Evolutionary conservation across 208 protist species (phyloP).

Genomic region (Trichomonas tenax): DNA sequence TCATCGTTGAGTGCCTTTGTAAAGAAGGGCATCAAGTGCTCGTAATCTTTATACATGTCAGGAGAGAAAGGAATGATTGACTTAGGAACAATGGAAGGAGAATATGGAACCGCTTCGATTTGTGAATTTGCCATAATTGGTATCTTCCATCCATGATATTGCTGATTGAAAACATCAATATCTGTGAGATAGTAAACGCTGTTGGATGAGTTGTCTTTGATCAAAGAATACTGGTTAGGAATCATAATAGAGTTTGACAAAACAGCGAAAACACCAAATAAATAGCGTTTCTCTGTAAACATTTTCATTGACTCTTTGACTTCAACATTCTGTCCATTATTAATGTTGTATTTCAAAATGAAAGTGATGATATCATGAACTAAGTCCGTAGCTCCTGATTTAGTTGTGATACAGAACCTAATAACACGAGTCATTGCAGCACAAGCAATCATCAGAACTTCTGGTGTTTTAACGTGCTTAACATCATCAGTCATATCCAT

Average conservation of each 20-base stretch:
- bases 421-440: neutral
- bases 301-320: neutral
- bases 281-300: neutral
- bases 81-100: neutral
- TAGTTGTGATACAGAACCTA: neutral
- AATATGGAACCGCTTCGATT: neutral
- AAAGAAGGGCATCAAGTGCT: neutral
- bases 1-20: neutral
- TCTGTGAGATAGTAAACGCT: neutral
- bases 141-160: neutral
- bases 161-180: neutral
- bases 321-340: neutral
- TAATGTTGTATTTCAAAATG: neutral
- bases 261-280: conserved; percentile 3
- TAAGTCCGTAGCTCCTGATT: neutral
- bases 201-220: neutral
- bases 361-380: neutral
- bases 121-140: neutral
- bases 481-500: too few species aligned
- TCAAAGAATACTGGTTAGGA: neutral
- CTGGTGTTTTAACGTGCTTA: neutral
- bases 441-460: neutral
- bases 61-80: neutral
- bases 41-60: neutral
- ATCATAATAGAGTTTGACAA: neutral